phyloP scores from a whole-genome alignment of 176 grass and related monocot genomes.

The Carex kokanica region DNA sequence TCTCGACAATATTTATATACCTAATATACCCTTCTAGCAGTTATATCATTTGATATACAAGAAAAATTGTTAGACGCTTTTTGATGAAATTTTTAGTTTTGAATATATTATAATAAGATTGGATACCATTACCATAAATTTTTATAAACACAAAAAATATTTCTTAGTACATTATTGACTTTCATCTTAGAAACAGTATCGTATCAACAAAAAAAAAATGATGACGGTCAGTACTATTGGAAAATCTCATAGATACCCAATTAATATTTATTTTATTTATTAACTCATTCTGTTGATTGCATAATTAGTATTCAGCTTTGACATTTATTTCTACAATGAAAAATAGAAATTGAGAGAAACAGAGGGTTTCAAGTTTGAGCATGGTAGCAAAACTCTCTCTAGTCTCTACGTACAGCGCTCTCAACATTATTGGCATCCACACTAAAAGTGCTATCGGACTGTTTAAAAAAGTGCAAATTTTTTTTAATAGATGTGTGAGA shows the following conservation, averaged over 20 bases:
- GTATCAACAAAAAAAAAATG: not conserved
- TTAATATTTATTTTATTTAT: no score
- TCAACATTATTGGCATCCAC: not conserved
- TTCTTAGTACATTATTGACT: not conserved
- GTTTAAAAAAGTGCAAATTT: not conserved
- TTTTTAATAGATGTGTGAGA: not conserved
- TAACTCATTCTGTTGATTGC: not conserved
- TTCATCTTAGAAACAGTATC: not conserved
- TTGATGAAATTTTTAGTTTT: no score
- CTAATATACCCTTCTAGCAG: not conserved
- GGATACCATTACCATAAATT: not conserved
- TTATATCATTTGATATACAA: not conserved
- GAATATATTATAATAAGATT: not conserved
- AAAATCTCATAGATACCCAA: no score
- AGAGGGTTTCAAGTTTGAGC: not conserved
- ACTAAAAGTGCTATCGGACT: not conserved
- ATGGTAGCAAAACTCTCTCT: not conserved
- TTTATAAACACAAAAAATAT: not conserved
- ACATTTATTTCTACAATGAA: not conserved
- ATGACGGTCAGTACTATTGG: no score
- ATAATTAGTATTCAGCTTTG: not conserved
- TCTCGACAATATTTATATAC: not conserved
- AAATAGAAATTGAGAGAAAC: not conserved
- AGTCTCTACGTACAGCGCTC: not conserved
- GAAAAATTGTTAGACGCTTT: not conserved